Evolutionary conservation across 108 stramenopile genomes (phyloP).

Genomic region (Mediolabrus comicus): DNA sequence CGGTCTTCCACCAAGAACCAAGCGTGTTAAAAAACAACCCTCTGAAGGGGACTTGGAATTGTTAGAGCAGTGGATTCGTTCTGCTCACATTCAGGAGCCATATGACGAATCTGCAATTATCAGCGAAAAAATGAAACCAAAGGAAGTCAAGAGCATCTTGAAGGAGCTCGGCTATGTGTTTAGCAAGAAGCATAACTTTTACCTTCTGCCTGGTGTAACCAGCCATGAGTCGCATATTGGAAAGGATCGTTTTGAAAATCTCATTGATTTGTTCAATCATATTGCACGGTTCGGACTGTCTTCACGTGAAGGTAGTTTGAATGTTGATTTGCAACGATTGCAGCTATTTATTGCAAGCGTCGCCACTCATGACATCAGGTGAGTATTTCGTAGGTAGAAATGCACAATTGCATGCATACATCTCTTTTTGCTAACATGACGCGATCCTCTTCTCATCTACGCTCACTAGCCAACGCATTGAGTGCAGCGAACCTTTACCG

Average conservation of each 20-base stretch:
- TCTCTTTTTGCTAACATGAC: neutral
- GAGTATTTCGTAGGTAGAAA: neutral
- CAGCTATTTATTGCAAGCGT: slow-evolving; percentile 26
- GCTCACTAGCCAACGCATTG: neutral
- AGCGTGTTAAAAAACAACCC: slow-evolving; percentile 9
- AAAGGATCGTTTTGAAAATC: slow-evolving; percentile 15
- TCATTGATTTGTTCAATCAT: slow-evolving; percentile 31
- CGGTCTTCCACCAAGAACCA: slow-evolving; percentile 22
- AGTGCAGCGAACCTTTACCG: neutral
- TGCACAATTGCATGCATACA: neutral
- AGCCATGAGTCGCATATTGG: slow-evolving; percentile 11
- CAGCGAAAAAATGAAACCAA: slow-evolving; percentile 4
- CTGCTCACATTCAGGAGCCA: slow-evolving; percentile 15
- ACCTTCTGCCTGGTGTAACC: slow-evolving; percentile 4
- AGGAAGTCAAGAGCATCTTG: slow-evolving; percentile 3
- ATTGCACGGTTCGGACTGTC: slow-evolving; percentile 36
- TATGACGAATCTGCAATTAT: neutral
- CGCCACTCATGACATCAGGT: slow-evolving; percentile 26
- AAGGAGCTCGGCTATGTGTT: slow-evolving; percentile 31
- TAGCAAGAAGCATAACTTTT: neutral
- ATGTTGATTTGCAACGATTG: slow-evolving; percentile 7
- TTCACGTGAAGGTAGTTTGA: neutral
- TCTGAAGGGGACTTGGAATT: neutral
- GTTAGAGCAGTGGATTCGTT: slow-evolving; percentile 36
- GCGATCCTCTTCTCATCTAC: neutral